Evolutionary conservation across 345 rosid genomes (phyloP), one percentile per base, ranked within the genome.

Genomic region (Leavenworthia alabamica): DNA sequence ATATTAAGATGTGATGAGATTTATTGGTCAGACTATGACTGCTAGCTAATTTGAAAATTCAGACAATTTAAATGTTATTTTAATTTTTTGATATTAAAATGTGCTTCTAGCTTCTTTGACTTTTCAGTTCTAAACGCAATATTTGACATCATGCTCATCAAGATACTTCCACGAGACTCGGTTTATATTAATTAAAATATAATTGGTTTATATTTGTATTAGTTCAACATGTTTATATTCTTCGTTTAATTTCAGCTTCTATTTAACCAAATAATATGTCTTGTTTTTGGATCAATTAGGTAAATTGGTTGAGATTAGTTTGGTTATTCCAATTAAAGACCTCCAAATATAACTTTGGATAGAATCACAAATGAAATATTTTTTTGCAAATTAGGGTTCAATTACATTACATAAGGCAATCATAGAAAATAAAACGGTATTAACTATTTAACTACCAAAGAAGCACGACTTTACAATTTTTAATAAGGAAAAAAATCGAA

Each of bases 141-240:
- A 3, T 4, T 70, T 70, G 74, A 70, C 74, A 27, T 19, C 31
- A 36, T 7, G 5, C 16, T 46, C 51, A 54, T 33, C 60, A 22
- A 14, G 50, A 16, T 35, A 15, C 36, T 70, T 62, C 54, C 62
- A 62, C 17, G 63, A 70, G 58, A 12, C 52, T 47, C 24, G n/a
- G 58, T 63, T 70, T 46, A 70, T 39, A 53, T 53, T 33, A 53
- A 20, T 20, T 20, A 20, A 20, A n/a, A n/a, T n/a, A n/a, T n/a
- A n/a, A n/a, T n/a, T n/a, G n/a, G n/a, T n/a, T n/a, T n/a, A n/a
- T 20, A 20, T n/a, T n/a, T n/a, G n/a, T n/a, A n/a, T n/a, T n/a
- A n/a, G n/a, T n/a, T n/a, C 24, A 60, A 16, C 66, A 68, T 59
- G 60, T 60, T 68, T 60, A 28, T 1, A 59, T 50, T 58, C 15